These are phyloP conservation scores for Ganoderma leucocontextum DNA, from an alignment of 1,284 basidiomycete species.

Conservation along the genomic window DNA sequence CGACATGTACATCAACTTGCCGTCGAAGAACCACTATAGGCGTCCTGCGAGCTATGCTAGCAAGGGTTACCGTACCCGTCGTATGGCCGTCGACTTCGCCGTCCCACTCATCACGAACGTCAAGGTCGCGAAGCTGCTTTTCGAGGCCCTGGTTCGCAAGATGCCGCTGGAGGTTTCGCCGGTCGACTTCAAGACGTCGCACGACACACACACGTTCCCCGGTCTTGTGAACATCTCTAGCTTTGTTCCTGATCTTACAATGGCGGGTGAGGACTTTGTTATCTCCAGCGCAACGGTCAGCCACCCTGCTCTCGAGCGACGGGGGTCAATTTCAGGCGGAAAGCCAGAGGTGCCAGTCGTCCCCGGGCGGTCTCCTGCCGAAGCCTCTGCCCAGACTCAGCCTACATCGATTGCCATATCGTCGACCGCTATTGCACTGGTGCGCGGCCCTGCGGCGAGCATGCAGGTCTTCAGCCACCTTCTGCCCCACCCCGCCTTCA, in stretches of 20 bases:
- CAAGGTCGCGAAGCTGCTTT: constrained; percentile 97
- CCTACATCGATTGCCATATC: constrained; percentile 16
- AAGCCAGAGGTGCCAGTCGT: constrained; percentile 32
- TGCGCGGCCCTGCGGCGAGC: constrained; percentile 49
- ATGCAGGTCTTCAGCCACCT: constrained; percentile 51
- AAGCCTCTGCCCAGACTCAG: constrained; percentile 20
- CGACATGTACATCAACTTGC: constrained; percentile 99
- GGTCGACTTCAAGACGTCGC: constrained; percentile 96
- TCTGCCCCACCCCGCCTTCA: constrained; percentile 74
- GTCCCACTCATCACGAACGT: constrained; percentile 98
- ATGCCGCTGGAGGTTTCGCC: constrained; percentile 89
- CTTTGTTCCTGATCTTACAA: constrained; percentile 83
- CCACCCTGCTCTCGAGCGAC: constrained; percentile 51
- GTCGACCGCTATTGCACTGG: constrained; percentile 27
- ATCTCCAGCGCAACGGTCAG: constrained; percentile 75
- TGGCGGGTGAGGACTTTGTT: constrained; percentile 71
- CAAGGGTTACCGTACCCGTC: constrained; percentile 95
- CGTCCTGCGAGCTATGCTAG: constrained; percentile 97
- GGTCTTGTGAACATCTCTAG: constrained; percentile 91
- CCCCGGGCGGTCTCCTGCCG: constrained; percentile 21
- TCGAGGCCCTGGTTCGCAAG: constrained; percentile 93
- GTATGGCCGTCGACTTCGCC: constrained; percentile 99
- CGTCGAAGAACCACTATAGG: constrained; percentile 97
- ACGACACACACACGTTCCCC: constrained; percentile 91
- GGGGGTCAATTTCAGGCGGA: constrained; percentile 36